These are phyloP conservation scores for Platanthera zijinensis DNA, from an alignment of 106 monocot genomes.

Conservation along the genomic window DNA sequence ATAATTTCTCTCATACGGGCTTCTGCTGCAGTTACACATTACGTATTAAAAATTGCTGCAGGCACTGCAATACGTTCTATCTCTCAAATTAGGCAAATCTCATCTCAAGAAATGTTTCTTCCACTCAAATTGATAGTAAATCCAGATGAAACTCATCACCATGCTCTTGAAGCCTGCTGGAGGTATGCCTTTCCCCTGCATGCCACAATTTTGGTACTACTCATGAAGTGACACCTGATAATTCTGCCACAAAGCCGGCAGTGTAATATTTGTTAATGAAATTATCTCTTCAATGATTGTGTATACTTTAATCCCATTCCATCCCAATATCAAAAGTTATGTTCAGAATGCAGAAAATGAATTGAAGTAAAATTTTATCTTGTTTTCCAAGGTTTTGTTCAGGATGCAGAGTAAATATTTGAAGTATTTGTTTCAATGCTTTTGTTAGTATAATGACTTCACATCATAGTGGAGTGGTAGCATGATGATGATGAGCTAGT, in stretches of 20 bases:
- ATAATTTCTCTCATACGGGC: background rate
- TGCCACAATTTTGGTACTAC: background rate
- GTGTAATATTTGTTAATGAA: background rate
- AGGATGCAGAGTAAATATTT: background rate
- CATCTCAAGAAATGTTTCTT: background rate
- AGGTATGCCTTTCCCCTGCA: background rate
- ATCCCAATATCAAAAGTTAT: background rate
- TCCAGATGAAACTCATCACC: slow-evolving; percentile 4
- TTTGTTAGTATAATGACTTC: background rate
- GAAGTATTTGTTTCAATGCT: background rate
- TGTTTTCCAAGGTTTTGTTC: background rate
- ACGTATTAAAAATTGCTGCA: slow-evolving; percentile 5
- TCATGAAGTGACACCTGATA: background rate
- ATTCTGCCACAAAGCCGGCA: background rate
- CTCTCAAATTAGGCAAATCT: background rate
- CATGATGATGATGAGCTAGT: background rate
- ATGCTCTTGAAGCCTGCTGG: background rate
- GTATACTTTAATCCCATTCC: background rate
- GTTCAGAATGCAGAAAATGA: background rate
- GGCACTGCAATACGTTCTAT: background rate
- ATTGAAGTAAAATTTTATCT: background rate
- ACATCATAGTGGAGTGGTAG: background rate
- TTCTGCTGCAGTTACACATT: background rate
- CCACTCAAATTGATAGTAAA: background rate
- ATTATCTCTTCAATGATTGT: background rate